phyloP scores from a whole-genome alignment of 1,284 basidiomycete genomes.

The Apiotrichum brassicae region DNA sequence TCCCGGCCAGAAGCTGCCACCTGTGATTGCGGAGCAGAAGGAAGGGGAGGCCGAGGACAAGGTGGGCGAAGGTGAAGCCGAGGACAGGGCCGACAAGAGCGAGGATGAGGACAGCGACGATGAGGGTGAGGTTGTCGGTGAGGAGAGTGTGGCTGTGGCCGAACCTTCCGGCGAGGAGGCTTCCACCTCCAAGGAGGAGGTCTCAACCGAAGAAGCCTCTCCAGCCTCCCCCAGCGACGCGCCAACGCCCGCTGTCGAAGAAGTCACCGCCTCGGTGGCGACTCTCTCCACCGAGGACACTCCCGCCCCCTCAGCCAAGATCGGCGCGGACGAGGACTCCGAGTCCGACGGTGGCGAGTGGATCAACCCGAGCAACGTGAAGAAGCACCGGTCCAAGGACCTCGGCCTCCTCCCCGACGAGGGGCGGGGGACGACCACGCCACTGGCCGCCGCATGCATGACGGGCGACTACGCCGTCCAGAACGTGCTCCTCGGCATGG shows the following conservation, averaged over 20 bases:
- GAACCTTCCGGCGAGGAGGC: conserved; percentile 21
- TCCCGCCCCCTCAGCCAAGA: conserved; percentile 10
- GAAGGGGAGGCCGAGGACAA: conserved; percentile 44
- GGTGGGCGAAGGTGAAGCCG: conserved; percentile 38
- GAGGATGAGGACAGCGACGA: conserved; percentile 46
- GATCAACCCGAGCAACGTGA: conserved; percentile 91
- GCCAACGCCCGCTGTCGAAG: conserved; percentile 1
- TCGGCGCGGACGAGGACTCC: conserved; percentile 48
- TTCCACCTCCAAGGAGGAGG: neutral
- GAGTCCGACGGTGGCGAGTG: conserved; percentile 84
- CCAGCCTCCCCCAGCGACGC: conserved; percentile 9
- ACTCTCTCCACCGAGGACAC: conserved; percentile 5
- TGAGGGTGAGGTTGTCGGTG: conserved; percentile 8
- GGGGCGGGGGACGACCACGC: conserved; percentile 11
- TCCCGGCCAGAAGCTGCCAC: conserved; percentile 46
- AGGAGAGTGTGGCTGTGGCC: neutral
- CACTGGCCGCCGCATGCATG: conserved; percentile 69
- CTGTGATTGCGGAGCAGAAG: conserved; percentile 5
- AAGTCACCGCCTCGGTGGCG: conserved; percentile 3
- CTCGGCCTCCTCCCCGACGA: conserved; percentile 65
- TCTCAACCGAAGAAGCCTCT: neutral
- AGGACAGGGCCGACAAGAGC: conserved; percentile 43
- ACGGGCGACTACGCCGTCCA: conserved; percentile 99
- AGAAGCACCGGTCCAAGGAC: conserved; percentile 78
- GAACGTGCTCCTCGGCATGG: conserved; percentile 95